Evolutionary conservation across 331 rosid genomes (phyloP), one percentile per base, ranked within the genome.

Genomic region (Rosa hybrid): DNA sequence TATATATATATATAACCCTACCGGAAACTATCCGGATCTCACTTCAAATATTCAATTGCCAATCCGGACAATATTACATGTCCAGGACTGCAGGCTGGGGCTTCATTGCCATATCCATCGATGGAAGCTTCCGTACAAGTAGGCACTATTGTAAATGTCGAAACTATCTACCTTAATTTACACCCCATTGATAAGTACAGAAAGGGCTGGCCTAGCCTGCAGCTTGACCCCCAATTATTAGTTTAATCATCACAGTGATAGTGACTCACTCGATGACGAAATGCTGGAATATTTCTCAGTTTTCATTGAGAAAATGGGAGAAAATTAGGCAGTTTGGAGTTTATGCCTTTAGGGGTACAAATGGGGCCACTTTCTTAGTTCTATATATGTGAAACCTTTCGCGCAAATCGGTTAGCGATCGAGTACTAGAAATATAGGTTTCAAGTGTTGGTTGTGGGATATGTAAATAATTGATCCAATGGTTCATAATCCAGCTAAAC

Each of bases 181-280:
- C 62, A 25, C 25, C 46, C 16, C 18, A 81, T 51, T 20, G 80
- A 75, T 42, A 73, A 63, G 27, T 17, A 64, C 34, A 62, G 16
- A 48, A 34, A 41, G 49, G 78, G 71, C 62, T 54, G 80, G 41
- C n/a, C 71, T 14, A 74, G 46, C n/a, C 60, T 49, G 25, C 77
- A 68, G 71, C 73, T 67, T 76, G 77, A 68, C 74, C 63, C 13
- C 44, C 60, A 64, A 76, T 51, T 70, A 84, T 17, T 80, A 27
- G 30, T 27, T 76, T 60, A 27, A 59, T 34, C 14, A 4, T 23
- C 56, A 25, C 46, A 80, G 2, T 59, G 59, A 25, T 59, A 11
- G 75, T 41, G 57, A 59, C 76, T 68, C 39, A 23, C n/a, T 56
- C 42, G 44, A 76, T 45, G 72, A 80, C 72, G 68, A 77, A 44